These are phyloP conservation scores for Aurinia saxatilis DNA, from an alignment of 345 rosid genomes.

Conservation along the genomic window DNA sequence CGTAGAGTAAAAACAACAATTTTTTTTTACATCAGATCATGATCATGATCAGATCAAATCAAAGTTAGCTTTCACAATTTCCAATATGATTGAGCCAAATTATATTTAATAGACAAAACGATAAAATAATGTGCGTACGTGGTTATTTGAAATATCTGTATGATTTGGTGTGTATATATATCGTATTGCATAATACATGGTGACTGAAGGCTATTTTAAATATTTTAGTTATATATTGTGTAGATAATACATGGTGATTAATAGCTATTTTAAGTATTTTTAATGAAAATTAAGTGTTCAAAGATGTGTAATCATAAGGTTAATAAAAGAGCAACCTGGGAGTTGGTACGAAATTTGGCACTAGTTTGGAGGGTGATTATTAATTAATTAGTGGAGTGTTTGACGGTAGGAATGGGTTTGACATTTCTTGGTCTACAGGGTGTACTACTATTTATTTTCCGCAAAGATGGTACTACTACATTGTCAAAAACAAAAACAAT, in stretches of 20 bases:
- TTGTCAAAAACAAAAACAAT: neutral
- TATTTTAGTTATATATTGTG: neutral
- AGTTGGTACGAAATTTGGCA: neutral
- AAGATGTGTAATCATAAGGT: neutral
- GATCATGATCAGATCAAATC: neutral
- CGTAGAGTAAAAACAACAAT: neutral
- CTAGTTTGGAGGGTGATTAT: neutral
- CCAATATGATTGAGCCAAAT: neutral
- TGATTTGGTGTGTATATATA: neutral
- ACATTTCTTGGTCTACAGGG: slow-evolving; percentile 11
- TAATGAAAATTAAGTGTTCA: neutral
- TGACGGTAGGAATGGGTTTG: neutral
- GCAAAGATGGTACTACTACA: neutral
- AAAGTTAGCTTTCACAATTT: neutral
- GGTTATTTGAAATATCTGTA: neutral
- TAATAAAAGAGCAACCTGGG: neutral
- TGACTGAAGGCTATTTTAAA: neutral
- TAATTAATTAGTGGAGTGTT: neutral
- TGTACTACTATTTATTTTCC: slow-evolving; percentile 12
- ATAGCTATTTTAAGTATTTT: neutral
- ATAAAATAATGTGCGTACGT: neutral
- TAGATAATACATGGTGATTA: neutral
- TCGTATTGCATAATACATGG: neutral
- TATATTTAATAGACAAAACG: neutral
- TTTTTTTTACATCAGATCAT: neutral